Conservation (phyloP, 2,329 filamentous ascomycete genomes). For the Fonsecaea erecta region DNA sequence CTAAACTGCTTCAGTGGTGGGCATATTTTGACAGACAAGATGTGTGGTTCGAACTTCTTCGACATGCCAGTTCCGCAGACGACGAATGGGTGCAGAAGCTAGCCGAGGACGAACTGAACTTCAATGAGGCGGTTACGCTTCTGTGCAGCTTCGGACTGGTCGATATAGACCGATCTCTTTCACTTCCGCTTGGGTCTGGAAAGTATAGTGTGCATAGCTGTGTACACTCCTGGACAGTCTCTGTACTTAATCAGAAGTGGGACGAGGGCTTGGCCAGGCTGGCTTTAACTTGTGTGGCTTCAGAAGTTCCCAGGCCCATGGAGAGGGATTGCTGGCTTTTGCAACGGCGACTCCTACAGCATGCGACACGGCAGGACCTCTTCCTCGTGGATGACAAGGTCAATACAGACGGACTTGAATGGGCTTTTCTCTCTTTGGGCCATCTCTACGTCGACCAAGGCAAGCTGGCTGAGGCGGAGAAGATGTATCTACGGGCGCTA, state of each 20-base stretch:
- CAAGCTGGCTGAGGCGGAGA: no score
- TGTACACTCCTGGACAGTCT: conserved; percentile 27
- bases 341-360: conserved; percentile 12
- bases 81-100: conserved; percentile 33
- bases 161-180: conserved; percentile 1
- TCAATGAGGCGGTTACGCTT: conserved; percentile 16
- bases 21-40: conserved; percentile 52
- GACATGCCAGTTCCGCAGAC: conserved; percentile 14
- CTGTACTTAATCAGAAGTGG: conserved; percentile 17
- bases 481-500: no score
- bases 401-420: background rate
- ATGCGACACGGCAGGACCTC: conserved; percentile 17
- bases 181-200: background rate
- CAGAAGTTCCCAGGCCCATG: conserved; percentile 1
- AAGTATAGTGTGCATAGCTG: conserved; percentile 27
- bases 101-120: conserved; percentile 16
- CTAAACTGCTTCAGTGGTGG: conserved; percentile 48
- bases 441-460: no score
- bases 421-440: no score
- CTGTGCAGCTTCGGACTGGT: conserved; percentile 24
- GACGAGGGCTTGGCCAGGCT: background rate
- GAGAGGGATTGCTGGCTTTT: conserved; percentile 17
- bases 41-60: conserved; percentile 53
- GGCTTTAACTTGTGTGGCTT: conserved; percentile 10
- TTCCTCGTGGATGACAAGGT: conserved; percentile 11